Conservation (phyloP, 1,139 yeast genomes). For the Candida pseudoviswanathii region DNA sequence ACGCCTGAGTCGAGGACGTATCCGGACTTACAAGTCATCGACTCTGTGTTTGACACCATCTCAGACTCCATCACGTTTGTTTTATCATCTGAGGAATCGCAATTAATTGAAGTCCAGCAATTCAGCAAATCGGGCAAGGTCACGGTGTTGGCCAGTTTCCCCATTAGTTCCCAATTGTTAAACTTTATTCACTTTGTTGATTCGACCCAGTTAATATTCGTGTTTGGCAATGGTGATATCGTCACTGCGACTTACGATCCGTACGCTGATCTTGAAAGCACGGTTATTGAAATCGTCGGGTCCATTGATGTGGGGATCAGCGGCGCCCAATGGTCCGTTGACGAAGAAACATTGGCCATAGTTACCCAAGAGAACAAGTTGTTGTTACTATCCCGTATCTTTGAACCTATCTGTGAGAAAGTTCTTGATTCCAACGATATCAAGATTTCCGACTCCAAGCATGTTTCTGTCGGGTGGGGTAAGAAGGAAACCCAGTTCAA, state of each 20-base stretch:
- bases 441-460: constrained; percentile 62
- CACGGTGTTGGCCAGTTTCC: constrained; percentile 58
- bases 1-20: constrained; percentile 50
- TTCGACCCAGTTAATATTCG: constrained; percentile 58
- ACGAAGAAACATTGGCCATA: constrained; percentile 80
- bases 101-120: constrained; percentile 52
- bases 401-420: constrained; percentile 79
- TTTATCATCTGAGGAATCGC: constrained; percentile 61
- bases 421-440: constrained; percentile 63
- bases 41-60: constrained; percentile 73
- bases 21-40: constrained; percentile 63
- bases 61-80: constrained; percentile 74
- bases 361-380: constrained; percentile 66
- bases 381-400: constrained; percentile 68
- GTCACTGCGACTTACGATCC: constrained; percentile 64
- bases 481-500: constrained; percentile 94
- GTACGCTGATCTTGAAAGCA: constrained; percentile 48
- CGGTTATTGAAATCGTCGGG: constrained; percentile 76
- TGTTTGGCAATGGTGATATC: constrained; percentile 70
- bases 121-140: constrained; percentile 61
- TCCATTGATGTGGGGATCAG: constrained; percentile 75
- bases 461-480: constrained; percentile 99
- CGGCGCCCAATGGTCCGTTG: constrained; percentile 88
- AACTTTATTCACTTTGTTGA: constrained; percentile 71
- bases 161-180: constrained; percentile 35